A percentile compares a stretch with the other conserved stretches of the same genome.
Evolutionary conservation across 352 stramenopile species (phyloP).

Genomic region (Phytophthora colocasiae): DNA sequence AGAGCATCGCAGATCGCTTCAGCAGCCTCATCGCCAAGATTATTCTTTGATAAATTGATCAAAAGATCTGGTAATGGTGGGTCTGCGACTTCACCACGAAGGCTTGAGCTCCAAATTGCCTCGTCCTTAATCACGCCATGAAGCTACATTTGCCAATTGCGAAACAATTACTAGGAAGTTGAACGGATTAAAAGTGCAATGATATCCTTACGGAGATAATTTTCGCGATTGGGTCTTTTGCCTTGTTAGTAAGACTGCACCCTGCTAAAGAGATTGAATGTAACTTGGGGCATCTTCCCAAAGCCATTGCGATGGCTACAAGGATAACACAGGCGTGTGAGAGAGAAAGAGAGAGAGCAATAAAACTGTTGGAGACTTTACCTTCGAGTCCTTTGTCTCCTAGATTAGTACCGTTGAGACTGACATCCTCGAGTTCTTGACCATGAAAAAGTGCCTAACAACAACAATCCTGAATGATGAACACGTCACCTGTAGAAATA

Average conservation of each 20-base stretch:
- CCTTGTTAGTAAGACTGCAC: constrained; percentile 58
- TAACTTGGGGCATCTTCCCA: constrained; percentile 51
- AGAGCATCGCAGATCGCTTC: constrained; percentile 58
- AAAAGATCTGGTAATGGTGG: constrained; percentile 36
- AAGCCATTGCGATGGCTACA: constrained; percentile 43
- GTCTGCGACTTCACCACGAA: constrained; percentile 44
- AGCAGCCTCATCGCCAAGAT: constrained; percentile 45
- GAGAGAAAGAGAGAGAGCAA: background rate
- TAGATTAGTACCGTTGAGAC: constrained; percentile 25
- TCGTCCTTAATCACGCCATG: constrained; percentile 63
- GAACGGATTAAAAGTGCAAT: background rate
- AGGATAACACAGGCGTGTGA: background rate
- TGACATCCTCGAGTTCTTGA: constrained; percentile 36
- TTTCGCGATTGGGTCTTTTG: constrained; percentile 61
- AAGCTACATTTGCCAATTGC: constrained; percentile 36
- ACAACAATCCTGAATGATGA: background rate
- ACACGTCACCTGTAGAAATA: background rate
- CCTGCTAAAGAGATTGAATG: constrained; percentile 51
- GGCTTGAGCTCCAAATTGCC: constrained; percentile 60
- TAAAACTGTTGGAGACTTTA: constrained; percentile 2
- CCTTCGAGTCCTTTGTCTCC: constrained; percentile 38
- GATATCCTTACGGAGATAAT: constrained; percentile 52
- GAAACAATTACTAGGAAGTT: background rate
- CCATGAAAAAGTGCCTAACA: constrained; percentile 43
- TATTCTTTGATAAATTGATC: constrained; percentile 60